Base-by-base conservation (phyloP, 2,329 filamentous ascomycete species). In the Scedosporium minutisporum region DNA sequence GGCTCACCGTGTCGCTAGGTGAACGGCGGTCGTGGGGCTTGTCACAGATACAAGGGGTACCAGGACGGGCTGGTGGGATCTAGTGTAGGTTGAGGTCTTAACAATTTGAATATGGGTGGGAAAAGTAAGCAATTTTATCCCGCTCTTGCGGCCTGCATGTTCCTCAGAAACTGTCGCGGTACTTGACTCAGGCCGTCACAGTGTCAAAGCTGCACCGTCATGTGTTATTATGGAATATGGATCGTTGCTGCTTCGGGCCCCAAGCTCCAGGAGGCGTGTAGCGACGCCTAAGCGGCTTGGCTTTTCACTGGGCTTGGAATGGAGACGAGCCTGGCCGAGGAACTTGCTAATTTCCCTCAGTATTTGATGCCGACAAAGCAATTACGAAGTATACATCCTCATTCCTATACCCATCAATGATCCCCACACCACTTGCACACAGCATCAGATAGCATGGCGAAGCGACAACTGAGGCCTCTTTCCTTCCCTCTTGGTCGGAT, bases 61-160 rank as follows among this genome's bases (percentile, higher is more conserved):
- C 23, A 10, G 23, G 51, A 25, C 23, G 6, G 51, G 12, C 23
- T 25, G 12, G 51, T 27, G 51, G 51, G 23, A 55, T 23, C 21
- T 6, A 55, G 33, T 14, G 4, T 14, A 12, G 33, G 6, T 38
- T 38, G 9, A 4, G 33, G 33, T 38, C 33, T 12, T 38, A 38
- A 38, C 33, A 55, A 14, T 27, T 14, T 10, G n/a, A 55, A 55
- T 55, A 14, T 27, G 16, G 48, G 12, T 16, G 21, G 23, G 51
- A 55, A 25, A 55, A 55, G 51, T 55, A 55, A 55, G 51, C 51
- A 55, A 55, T 55, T 27, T 55, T 23, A 23, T 55, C 51, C 51
- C 51, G 51, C 23, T 38, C 23, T 55, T 55, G 21, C 51, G n/a
- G 21, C 21, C 48, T 53, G 48, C 48, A 53, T 53, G 48, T 25